Evolutionary conservation across 2,329 filamentous ascomycete genomes (phyloP).

Genomic region (Helotiales sp.): DNA sequence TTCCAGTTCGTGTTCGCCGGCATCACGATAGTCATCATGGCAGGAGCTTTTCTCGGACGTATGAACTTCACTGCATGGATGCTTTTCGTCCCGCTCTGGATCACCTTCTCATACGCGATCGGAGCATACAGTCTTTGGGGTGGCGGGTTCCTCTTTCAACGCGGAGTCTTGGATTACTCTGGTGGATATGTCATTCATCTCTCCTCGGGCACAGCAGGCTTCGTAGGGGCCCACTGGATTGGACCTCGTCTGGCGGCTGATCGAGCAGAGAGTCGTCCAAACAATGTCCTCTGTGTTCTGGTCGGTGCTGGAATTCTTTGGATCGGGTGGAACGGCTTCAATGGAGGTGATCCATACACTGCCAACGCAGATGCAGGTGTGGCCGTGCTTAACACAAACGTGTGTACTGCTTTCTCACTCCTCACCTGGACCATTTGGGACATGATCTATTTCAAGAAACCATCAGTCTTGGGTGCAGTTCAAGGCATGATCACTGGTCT

Average conservation of each 20-base stretch:
- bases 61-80: conserved; percentile 54
- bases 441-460: conserved; percentile 47
- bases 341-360: conserved; percentile 52
- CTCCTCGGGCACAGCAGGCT: conserved; percentile 51
- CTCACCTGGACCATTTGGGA: conserved; percentile 48
- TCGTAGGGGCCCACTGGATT: conserved; percentile 47
- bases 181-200: conserved; percentile 54
- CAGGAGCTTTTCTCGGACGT: conserved; percentile 46
- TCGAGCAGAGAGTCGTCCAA: conserved; percentile 46
- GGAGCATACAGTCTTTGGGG: conserved; percentile 48
- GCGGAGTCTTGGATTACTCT: conserved; percentile 51
- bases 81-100: conserved; percentile 51
- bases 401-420: conserved; percentile 48
- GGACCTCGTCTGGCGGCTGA: conserved; percentile 46
- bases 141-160: conserved; percentile 45
- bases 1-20: conserved; percentile 55
- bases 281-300: conserved; percentile 46
- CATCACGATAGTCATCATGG: conserved; percentile 49
- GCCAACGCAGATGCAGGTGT: conserved; percentile 50
- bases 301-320: conserved; percentile 51
- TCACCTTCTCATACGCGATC: conserved; percentile 46
- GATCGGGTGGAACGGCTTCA: conserved; percentile 55
- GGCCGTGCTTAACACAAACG: conserved; percentile 52
- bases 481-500: conserved; percentile 54
- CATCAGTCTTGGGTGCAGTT: conserved; percentile 49